These are phyloP conservation scores for Nicotiana knightiana DNA, from an alignment of 257 asterid genomes.

Conservation along the genomic window DNA sequence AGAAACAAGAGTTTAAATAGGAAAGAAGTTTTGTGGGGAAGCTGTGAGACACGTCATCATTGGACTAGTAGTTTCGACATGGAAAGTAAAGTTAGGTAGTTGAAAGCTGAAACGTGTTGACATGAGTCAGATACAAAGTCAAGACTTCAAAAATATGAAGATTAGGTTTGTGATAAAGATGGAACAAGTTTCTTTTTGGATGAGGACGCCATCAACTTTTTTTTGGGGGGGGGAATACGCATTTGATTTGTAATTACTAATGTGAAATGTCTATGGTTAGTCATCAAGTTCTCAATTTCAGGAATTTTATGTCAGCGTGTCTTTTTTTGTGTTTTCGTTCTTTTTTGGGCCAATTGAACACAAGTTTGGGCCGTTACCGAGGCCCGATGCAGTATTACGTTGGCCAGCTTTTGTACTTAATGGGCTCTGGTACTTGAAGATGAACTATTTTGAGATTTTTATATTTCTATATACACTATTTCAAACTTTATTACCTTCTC, in stretches of 20 bases:
- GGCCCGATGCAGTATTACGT: not conserved
- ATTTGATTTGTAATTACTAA: not conserved
- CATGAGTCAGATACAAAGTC: not conserved
- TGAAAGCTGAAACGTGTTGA: not conserved
- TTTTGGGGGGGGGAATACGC: not conserved
- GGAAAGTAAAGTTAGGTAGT: not conserved
- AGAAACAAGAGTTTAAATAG: not conserved
- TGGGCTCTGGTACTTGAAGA: not conserved
- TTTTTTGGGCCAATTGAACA: not conserved
- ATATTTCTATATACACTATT: too few species aligned
- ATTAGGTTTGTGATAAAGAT: conserved; percentile 5
- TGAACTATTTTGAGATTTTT: too few species aligned
- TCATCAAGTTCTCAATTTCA: not conserved
- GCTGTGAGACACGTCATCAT: not conserved
- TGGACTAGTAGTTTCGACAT: not conserved
- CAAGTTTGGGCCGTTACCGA: not conserved
- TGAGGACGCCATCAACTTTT: not conserved
- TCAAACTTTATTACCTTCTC: too few species aligned
- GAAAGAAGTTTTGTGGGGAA: not conserved
- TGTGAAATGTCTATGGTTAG: not conserved
- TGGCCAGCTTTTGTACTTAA: not conserved
- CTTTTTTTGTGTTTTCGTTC: not conserved
- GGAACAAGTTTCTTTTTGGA: not conserved
- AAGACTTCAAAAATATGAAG: not conserved
- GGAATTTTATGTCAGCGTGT: not conserved